A percentile compares a stretch with the other conserved stretches of the same genome.
Evolutionary conservation across 1,284 basidiomycete genomes (phyloP).

Genomic region (Ceratobasidium papillatum): DNA sequence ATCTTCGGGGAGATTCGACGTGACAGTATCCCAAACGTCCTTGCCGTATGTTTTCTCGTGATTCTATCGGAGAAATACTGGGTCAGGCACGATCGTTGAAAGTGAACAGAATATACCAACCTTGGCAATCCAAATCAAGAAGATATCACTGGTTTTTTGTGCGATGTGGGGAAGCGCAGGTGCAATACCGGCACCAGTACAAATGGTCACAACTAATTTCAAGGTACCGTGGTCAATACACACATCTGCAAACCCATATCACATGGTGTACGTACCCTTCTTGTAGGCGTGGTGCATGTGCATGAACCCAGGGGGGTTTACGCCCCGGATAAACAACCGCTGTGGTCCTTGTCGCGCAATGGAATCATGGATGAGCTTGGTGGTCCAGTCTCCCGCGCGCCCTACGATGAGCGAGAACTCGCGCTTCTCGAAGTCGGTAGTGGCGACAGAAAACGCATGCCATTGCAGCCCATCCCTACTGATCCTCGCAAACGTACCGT

Average conservation of each 20-base stretch:
- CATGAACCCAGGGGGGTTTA: conserved; percentile 36
- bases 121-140: conserved; percentile 38
- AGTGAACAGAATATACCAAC: background rate
- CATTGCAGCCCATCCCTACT: conserved; percentile 30
- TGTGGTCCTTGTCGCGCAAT: background rate
- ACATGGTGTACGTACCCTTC: conserved; percentile 13
- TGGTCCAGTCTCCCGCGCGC: conserved; percentile 34
- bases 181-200: conserved; percentile 36
- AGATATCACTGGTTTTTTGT: conserved; percentile 31
- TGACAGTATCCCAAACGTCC: conserved; percentile 34
- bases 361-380: conserved; percentile 26
- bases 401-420: conserved; percentile 35
- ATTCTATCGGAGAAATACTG: conserved; percentile 5
- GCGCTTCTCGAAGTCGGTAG: conserved; percentile 32
- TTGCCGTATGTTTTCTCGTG: conserved; percentile 37
- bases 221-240: background rate
- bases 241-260: background rate
- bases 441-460: conserved; percentile 37
- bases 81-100: background rate
- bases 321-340: conserved; percentile 26
- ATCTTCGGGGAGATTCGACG: conserved; percentile 29
- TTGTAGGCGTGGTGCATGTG: conserved; percentile 39
- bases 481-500: conserved; percentile 32
- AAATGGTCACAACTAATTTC: conserved; percentile 27
- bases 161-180: conserved; percentile 37